Evolutionary conservation across 164 flowering plant species (phyloP), one percentile per base, ranked within the genome.

Genomic region (Stephania japonica): DNA sequence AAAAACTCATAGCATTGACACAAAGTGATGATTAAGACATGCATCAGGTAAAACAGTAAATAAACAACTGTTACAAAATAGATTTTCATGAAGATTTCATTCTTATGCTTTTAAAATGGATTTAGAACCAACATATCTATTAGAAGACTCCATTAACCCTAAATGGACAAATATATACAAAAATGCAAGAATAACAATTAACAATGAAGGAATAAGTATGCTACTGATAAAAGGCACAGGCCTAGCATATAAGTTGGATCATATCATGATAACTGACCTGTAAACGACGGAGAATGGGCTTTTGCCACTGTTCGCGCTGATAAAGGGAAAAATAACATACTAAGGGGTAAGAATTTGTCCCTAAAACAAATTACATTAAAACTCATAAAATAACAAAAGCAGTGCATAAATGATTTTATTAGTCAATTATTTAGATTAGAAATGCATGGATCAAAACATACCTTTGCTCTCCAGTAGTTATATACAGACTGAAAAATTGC

Each of bases 231-330:
- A 56, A 56, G 16, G 62, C 62, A 3, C n/a, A 56, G 5, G 19
- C n/a, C 21, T 27, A 63, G 27, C 38, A 10, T 23, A 63, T 24
- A 63, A 63, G 25, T 63, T 56, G 6, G 7, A 3, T 16, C 18
- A 56, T 18, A 41, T 32, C 19, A 73, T 72, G 11, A 41, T 59
- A 63, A 78, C 86, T 73, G 72, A 94, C 99, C 97, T 94, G 99
- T 82, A 95, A 83, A 14, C 94, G 90, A 64, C 99, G 97, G 63
- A 96, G 83, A 73, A 93, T 74, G 76, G 99, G 99, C 81, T 93
- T 96, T 80, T 92, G 97, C 98, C 98, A 96, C 76, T 86, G 81
- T 72, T 92, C 95, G 62, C 99, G 89, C 99, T 95, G 96, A 49
- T 5, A 70, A 67, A 63, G 65, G 65, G 73, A 38, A 71, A 67